phyloP scores from a whole-genome alignment of 2,329 filamentous ascomycete species.

The Fusarium dlaminii region DNA sequence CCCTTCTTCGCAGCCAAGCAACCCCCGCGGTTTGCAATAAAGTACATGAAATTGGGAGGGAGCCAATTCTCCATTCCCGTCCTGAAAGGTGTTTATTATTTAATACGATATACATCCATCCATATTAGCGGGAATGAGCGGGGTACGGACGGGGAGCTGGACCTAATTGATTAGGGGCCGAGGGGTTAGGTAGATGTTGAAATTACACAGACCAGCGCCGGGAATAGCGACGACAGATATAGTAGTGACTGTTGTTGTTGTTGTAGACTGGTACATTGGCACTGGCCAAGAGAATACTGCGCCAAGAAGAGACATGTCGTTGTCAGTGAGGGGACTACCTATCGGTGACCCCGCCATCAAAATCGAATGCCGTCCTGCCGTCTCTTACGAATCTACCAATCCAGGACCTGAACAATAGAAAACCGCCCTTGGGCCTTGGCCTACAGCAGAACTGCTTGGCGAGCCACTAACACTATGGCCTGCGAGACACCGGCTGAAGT shows the following conservation, averaged over 20 bases:
- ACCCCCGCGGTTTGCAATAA: background rate
- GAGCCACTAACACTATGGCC: slow-evolving; percentile 31
- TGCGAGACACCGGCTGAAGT: slow-evolving; percentile 33
- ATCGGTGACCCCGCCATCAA: slow-evolving; percentile 1
- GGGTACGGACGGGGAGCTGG: background rate
- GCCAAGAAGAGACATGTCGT: background rate
- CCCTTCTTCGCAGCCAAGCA: slow-evolving; percentile 23
- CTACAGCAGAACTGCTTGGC: slow-evolving; percentile 13
- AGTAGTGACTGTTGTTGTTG: background rate
- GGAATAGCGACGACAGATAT: background rate
- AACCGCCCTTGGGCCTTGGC: background rate
- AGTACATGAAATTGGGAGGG: slow-evolving; percentile 31
- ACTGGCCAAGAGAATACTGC: slow-evolving; percentile 5
- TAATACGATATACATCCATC: background rate
- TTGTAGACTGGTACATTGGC: too few species aligned
- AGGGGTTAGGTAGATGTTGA: slow-evolving; percentile 2
- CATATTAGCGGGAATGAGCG: slow-evolving; percentile 7
- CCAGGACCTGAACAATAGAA: slow-evolving; percentile 33
- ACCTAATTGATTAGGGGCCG: background rate
- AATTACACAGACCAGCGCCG: background rate
- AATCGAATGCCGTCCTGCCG: background rate
- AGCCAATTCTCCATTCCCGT: slow-evolving; percentile 13
- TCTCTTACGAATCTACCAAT: slow-evolving; percentile 25
- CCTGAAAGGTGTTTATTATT: slow-evolving; percentile 1
- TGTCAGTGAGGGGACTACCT: background rate